Conservation (phyloP, 805 yeast genomes). For the Isabelozyma gotoi region DNA sequence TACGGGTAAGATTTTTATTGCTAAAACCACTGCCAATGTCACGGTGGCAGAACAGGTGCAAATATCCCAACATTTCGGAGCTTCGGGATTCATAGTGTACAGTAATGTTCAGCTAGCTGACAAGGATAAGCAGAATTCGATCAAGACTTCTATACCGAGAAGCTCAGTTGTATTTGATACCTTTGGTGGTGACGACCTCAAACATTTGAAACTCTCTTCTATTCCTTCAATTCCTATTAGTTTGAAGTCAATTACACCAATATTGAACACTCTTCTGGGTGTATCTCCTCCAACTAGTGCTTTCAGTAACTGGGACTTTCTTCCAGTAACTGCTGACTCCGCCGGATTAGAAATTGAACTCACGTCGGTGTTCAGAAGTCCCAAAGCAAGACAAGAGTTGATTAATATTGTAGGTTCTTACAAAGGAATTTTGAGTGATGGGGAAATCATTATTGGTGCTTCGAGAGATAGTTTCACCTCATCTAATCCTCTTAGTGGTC, state of each 20-base stretch:
- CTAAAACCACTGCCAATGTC: slow-evolving; percentile 13
- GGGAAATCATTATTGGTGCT: slow-evolving; percentile 40
- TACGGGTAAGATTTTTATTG: slow-evolving; percentile 27
- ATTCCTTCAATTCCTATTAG: slow-evolving; percentile 31
- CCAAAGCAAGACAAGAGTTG: slow-evolving; percentile 11
- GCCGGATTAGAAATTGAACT: slow-evolving; percentile 13
- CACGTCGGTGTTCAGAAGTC: slow-evolving; percentile 9
- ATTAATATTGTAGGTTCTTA: slow-evolving; percentile 33
- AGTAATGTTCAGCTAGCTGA: slow-evolving; percentile 9
- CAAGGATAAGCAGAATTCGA: slow-evolving; percentile 7
- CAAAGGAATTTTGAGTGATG: slow-evolving; percentile 39
- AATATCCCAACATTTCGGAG: slow-evolving; percentile 25
- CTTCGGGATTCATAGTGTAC: slow-evolving; percentile 23
- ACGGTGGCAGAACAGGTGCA: slow-evolving; percentile 21
- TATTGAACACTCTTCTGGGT: slow-evolving; percentile 19
- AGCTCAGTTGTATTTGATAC: slow-evolving; percentile 13
- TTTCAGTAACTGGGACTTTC: slow-evolving; percentile 23
- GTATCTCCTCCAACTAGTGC: slow-evolving; percentile 2
- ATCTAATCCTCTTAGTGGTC: slow-evolving; percentile 37
- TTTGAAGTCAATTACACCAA: slow-evolving; percentile 21
- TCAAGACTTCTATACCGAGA: slow-evolving; percentile 16
- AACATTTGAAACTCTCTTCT: slow-evolving; percentile 6
- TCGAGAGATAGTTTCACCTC: slow-evolving; percentile 37
- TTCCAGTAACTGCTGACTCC: slow-evolving; percentile 16
- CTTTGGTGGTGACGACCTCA: slow-evolving; percentile 3